Evolutionary conservation across 139 green algal genomes (phyloP).

Genomic region (Chlorella sp.): DNA sequence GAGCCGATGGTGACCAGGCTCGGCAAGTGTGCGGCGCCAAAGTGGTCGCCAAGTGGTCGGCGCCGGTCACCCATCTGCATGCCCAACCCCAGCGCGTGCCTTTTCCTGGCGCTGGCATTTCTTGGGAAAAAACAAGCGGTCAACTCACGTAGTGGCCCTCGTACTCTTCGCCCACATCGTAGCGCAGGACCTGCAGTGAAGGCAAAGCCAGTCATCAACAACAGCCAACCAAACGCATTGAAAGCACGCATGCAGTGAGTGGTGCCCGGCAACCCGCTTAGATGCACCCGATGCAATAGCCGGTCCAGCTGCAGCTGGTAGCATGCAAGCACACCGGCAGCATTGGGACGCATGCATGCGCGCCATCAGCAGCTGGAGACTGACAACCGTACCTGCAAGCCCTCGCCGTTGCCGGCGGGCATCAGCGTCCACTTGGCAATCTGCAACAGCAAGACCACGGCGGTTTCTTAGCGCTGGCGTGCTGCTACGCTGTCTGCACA

Average conservation of each 20-base stretch:
- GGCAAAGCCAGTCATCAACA: not conserved
- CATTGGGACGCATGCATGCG: not conserved
- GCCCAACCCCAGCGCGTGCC: not conserved
- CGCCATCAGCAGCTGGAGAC: too few species aligned
- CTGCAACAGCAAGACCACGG: too few species aligned
- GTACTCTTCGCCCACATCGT: constrained; percentile 40
- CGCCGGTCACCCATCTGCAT: not conserved
- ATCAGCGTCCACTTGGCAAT: constrained; percentile 55
- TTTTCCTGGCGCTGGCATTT: not conserved
- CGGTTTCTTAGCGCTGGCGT: too few species aligned
- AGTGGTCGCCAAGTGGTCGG: not conserved
- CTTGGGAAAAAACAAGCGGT: not conserved
- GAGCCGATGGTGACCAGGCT: not conserved
- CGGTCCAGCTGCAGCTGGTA: too few species aligned
- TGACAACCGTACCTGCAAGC: constrained; percentile 51
- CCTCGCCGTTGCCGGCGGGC: constrained; percentile 54
- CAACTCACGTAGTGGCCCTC: constrained; percentile 33
- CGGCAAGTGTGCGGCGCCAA: not conserved
- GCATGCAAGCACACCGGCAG: not conserved
- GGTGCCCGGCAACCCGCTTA: too few species aligned
- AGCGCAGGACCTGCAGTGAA: not conserved
- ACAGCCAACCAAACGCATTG: too few species aligned
- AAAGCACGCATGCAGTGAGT: too few species aligned
- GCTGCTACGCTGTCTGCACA: too few species aligned
- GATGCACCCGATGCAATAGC: too few species aligned